Conservation (phyloP, 2,329 filamentous ascomycete species). For the Rhinocladiella mackenziei region DNA sequence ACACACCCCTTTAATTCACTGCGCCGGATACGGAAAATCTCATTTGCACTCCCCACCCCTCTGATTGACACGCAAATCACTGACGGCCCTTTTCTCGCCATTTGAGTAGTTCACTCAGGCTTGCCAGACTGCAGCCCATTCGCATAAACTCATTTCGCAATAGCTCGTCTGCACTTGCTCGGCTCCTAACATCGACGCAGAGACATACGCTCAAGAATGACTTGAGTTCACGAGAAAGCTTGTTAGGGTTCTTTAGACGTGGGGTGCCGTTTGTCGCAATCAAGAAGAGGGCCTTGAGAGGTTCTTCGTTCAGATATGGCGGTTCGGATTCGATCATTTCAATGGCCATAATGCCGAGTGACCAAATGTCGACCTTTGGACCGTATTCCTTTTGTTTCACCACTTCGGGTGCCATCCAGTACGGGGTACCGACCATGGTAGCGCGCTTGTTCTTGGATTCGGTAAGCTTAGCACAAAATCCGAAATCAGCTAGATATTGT, state of each 20-base stretch:
- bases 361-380: slow-evolving; percentile 98
- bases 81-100: slow-evolving; percentile 49
- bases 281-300: slow-evolving; percentile 91
- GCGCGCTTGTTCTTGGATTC: slow-evolving; percentile 95
- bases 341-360: slow-evolving; percentile 97
- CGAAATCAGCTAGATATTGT: slow-evolving; percentile 74
- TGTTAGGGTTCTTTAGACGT: slow-evolving; percentile 95
- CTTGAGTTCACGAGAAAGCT: slow-evolving; percentile 95
- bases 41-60: background rate
- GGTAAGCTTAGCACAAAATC: slow-evolving; percentile 97
- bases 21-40: too few species aligned
- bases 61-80: slow-evolving; percentile 8
- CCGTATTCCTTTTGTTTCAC: slow-evolving; percentile 99
- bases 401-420: slow-evolving; percentile 99
- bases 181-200: slow-evolving; percentile 91
- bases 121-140: slow-evolving; percentile 78
- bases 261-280: slow-evolving; percentile 98
- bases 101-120: slow-evolving; percentile 78
- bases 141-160: slow-evolving; percentile 91
- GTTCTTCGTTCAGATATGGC: slow-evolving; percentile 96
- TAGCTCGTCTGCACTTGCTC: slow-evolving; percentile 86
- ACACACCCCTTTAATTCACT: too few species aligned
- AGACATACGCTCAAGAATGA: slow-evolving; percentile 94
- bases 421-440: slow-evolving; percentile 98
- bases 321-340: slow-evolving; percentile 99